phyloP scores from a whole-genome alignment of 129 eudicot genomes.

The Lonicera japonica region DNA sequence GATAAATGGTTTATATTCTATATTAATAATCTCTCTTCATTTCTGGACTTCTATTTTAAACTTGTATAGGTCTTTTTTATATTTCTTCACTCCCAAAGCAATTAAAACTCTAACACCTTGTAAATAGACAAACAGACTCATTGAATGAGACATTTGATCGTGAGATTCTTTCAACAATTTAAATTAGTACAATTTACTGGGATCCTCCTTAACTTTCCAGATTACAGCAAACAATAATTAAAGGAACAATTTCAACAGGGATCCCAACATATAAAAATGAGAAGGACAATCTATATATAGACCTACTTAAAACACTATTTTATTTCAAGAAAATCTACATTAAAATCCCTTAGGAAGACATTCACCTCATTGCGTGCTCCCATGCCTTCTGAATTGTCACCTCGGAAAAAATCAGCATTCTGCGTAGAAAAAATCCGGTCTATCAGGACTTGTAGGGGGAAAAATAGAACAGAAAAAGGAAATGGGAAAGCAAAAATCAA shows the following conservation, averaged over 20 bases:
- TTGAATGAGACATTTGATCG: too few relatives aligned
- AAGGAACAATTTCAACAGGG: background rate
- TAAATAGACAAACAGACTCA: too few relatives aligned
- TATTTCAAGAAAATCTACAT: background rate
- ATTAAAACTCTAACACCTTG: too few relatives aligned
- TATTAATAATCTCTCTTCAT: too few relatives aligned
- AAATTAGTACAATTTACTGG: too few relatives aligned
- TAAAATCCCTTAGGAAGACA: background rate
- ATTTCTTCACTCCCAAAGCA: too few relatives aligned
- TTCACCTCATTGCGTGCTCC: constrained; percentile 99
- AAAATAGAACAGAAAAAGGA: background rate
- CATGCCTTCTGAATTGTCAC: constrained; percentile 95
- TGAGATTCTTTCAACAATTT: too few relatives aligned
- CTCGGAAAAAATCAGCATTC: constrained; percentile 96
- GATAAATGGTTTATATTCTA: too few relatives aligned
- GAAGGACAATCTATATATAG: background rate
- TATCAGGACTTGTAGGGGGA: constrained; percentile 11
- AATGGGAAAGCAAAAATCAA: background rate
- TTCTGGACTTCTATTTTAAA: too few relatives aligned
- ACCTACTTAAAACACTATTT: background rate
- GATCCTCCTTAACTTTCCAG: too few relatives aligned
- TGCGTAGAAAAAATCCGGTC: constrained; percentile 23
- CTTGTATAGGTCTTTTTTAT: too few relatives aligned
- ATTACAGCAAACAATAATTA: background rate
- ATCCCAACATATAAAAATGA: background rate